phyloP scores from a whole-genome alignment of 805 yeast genomes.

The Danielia reshetovae region DNA sequence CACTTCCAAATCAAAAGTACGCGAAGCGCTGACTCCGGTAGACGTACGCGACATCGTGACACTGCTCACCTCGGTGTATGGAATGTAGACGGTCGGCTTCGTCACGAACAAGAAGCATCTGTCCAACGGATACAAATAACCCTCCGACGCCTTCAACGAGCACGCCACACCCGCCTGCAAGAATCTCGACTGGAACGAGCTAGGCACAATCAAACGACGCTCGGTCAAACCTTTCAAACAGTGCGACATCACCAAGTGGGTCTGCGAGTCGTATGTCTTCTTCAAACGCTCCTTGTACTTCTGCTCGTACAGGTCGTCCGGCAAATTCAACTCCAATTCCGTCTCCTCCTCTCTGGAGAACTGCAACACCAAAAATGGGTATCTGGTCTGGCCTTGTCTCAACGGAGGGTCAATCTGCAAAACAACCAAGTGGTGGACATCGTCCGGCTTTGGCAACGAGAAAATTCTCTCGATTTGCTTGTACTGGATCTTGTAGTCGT shows the following conservation, averaged over 20 bases:
- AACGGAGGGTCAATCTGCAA: constrained; percentile 95
- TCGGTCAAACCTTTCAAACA: constrained; percentile 88
- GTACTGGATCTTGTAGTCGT: constrained; percentile 92
- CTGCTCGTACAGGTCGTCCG: constrained; percentile 72
- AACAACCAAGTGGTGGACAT: constrained; percentile 80
- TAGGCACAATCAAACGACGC: constrained; percentile 79
- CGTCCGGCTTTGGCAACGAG: constrained; percentile 92
- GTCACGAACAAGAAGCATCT: constrained; percentile 87
- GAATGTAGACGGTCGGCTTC: constrained; percentile 90
- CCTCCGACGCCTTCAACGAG: constrained; percentile 92
- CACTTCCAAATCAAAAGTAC: constrained; percentile 91
- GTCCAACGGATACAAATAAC: constrained; percentile 88
- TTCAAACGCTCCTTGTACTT: constrained; percentile 73
- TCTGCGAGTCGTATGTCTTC: constrained; percentile 75
- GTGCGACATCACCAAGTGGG: constrained; percentile 83
- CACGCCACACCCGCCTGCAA: constrained; percentile 86
- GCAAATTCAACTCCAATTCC: constrained; percentile 82
- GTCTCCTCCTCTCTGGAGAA: constrained; percentile 86
- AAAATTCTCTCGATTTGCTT: constrained; percentile 86
- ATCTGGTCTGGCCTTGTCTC: constrained; percentile 96
- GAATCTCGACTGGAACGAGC: constrained; percentile 70
- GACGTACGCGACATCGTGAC: constrained; percentile 89
- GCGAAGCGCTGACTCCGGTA: constrained; percentile 63
- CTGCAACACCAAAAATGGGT: constrained; percentile 88
- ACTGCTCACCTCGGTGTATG: constrained; percentile 72